These are phyloP conservation scores for Mortierella antarctica DNA, from an alignment of 192 early-diverging fungal genomes.

Conservation along the genomic window DNA sequence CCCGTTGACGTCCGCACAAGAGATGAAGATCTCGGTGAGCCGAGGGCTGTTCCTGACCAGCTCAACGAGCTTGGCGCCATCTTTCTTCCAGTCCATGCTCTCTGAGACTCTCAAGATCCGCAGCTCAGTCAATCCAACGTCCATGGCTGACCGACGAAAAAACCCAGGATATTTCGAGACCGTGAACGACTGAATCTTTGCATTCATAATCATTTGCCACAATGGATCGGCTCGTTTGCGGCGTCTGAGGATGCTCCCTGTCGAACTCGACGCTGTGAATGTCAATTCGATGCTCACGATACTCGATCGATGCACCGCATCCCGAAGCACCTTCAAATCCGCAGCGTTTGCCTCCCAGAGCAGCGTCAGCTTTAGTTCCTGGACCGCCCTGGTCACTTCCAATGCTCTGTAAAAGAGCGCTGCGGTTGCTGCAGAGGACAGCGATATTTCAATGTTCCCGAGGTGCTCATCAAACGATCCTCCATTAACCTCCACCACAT, in stretches of 20 bases:
- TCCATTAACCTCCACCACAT: conserved; percentile 8
- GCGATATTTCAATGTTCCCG: conserved; percentile 4
- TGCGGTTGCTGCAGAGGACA: conserved; percentile 8
- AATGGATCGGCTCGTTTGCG: conserved; percentile 23
- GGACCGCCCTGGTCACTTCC: conserved; percentile 15
- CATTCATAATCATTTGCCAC: conserved; percentile 11
- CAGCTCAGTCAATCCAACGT: neutral
- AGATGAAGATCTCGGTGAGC: conserved; percentile 6
- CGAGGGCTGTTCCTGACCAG: conserved; percentile 12
- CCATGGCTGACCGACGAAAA: neutral
- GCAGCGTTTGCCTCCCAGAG: conserved; percentile 8
- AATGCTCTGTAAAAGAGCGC: conserved; percentile 23
- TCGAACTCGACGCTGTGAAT: neutral
- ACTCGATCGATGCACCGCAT: conserved; percentile 6
- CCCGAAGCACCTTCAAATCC: conserved; percentile 24
- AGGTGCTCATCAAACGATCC: conserved; percentile 20
- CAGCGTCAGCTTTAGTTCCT: conserved; percentile 19
- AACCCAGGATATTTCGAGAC: conserved; percentile 18
- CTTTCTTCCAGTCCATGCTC: conserved; percentile 23
- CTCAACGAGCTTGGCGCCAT: conserved; percentile 9
- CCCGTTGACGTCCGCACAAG: conserved; percentile 4
- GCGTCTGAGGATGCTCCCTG: conserved; percentile 5
- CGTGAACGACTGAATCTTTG: conserved; percentile 19
- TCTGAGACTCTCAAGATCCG: conserved; percentile 8
- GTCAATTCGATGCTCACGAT: conserved; percentile 16